Conservation (phyloP, 2,329 filamentous ascomycete species). For the Plenodomus lindquistii region DNA sequence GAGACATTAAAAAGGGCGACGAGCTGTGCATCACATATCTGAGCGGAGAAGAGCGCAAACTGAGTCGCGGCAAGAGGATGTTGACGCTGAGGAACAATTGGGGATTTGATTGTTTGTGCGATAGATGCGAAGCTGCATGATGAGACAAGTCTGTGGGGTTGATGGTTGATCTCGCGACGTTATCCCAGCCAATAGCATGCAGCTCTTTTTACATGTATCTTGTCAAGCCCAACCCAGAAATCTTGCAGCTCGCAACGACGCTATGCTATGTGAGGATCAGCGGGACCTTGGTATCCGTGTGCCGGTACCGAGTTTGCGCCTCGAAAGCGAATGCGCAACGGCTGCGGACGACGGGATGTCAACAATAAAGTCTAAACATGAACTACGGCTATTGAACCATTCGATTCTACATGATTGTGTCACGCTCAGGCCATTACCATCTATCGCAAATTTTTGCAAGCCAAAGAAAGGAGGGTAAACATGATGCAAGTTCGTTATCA, state of each 20-base stretch:
- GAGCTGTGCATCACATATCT: conserved; percentile 55
- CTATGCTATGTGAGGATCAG: not conserved
- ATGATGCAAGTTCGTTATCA: no score
- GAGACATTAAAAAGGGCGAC: conserved; percentile 44
- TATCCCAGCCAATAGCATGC: not conserved
- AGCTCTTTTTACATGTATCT: not conserved
- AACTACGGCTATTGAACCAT: not conserved
- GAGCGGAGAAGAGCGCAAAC: conserved; percentile 51
- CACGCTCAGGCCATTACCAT: not conserved
- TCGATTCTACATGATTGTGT: not conserved
- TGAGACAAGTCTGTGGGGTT: not conserved
- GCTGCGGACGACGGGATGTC: not conserved
- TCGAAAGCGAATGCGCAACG: not conserved
- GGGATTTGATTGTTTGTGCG: conserved; percentile 53
- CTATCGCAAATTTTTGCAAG: not conserved
- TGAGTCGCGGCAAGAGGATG: conserved; percentile 44
- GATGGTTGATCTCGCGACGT: not conserved
- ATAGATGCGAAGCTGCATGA: conserved; percentile 37
- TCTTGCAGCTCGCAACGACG: not conserved
- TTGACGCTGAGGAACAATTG: conserved; percentile 46
- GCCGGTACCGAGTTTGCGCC: not conserved
- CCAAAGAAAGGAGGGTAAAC: no score
- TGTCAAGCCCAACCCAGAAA: not conserved
- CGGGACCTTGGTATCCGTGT: not conserved
- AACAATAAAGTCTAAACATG: not conserved